Evolutionary conservation across 257 asterid species (phyloP).

Genomic region (Ligustrum vulgare): DNA sequence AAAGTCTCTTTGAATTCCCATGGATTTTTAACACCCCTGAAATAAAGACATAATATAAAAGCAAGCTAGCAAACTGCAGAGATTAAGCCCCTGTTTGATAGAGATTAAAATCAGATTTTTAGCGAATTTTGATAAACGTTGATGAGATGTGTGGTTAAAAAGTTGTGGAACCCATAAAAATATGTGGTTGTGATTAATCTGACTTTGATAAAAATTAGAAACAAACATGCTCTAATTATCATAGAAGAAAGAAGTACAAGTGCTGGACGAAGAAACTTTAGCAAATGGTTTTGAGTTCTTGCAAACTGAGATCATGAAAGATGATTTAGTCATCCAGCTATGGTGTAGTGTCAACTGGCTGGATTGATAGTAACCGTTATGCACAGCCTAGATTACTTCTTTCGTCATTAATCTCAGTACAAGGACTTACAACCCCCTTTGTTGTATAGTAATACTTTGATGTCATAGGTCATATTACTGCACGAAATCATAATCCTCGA

Average conservation of each 20-base stretch:
- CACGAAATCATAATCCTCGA: not conserved
- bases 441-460: not conserved
- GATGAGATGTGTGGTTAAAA: no score
- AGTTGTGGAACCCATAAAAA: no score
- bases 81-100: no score
- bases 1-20: not conserved
- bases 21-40: not conserved
- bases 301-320: not conserved
- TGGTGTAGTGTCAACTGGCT: not conserved
- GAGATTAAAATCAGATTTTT: no score
- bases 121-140: no score
- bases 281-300: not conserved
- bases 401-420: not conserved
- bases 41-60: not conserved
- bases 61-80: not conserved
- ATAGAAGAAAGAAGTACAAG: not conserved
- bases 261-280: not conserved
- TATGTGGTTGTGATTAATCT: no score
- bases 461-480: not conserved
- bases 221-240: no score
- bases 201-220: no score
- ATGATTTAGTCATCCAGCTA: not conserved
- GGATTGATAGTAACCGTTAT: not conserved
- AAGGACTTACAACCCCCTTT: not conserved
- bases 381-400: not conserved